A percentile compares a stretch with the other conserved stretches of the same genome.
Evolutionary conservation across 805 yeast species (phyloP).

Genomic region (Hyphopichia homilentoma): DNA sequence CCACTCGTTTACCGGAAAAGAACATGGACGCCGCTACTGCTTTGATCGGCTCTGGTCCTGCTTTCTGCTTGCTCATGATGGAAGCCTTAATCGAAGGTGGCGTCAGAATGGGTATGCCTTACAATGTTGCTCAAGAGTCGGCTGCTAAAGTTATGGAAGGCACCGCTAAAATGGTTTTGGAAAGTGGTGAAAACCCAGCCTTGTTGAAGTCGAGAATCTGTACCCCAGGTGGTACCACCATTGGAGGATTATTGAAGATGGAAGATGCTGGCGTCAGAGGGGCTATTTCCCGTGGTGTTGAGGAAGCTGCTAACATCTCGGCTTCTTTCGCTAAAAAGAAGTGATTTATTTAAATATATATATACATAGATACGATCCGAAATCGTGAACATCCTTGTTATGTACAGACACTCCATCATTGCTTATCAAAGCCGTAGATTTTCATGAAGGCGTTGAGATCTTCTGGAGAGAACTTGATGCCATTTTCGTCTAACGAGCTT

Average conservation of each 20-base stretch:
- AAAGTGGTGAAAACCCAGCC: slow-evolving; percentile 84
- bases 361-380: not conserved
- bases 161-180: slow-evolving; percentile 83
- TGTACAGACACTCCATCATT: no score
- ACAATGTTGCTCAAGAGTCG: slow-evolving; percentile 72
- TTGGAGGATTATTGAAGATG: slow-evolving; percentile 88
- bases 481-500: slow-evolving; percentile 27
- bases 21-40: slow-evolving; percentile 97
- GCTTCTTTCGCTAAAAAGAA: slow-evolving; percentile 41
- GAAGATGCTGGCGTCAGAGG: slow-evolving; percentile 89
- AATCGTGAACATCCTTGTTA: slow-evolving; percentile 1
- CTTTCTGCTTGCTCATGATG: slow-evolving; percentile 82
- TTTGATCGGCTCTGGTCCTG: slow-evolving; percentile 95
- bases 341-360: not conserved
- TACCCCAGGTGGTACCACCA: slow-evolving; percentile 98
- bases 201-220: slow-evolving; percentile 83
- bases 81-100: slow-evolving; percentile 95
- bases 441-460: slow-evolving; percentile 30
- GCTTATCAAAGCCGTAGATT: slow-evolving; percentile 11
- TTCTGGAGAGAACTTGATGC: slow-evolving; percentile 26
- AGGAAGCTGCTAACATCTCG: slow-evolving; percentile 87
- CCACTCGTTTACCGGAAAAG: slow-evolving; percentile 73
- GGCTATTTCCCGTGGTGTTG: slow-evolving; percentile 83
- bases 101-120: slow-evolving; percentile 89
- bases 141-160: slow-evolving; percentile 96